A percentile compares a stretch with the other conserved stretches of the same genome.
Evolutionary conservation across 202 grass and related monocot genomes (phyloP).

Genomic region (Carex arenaria): DNA sequence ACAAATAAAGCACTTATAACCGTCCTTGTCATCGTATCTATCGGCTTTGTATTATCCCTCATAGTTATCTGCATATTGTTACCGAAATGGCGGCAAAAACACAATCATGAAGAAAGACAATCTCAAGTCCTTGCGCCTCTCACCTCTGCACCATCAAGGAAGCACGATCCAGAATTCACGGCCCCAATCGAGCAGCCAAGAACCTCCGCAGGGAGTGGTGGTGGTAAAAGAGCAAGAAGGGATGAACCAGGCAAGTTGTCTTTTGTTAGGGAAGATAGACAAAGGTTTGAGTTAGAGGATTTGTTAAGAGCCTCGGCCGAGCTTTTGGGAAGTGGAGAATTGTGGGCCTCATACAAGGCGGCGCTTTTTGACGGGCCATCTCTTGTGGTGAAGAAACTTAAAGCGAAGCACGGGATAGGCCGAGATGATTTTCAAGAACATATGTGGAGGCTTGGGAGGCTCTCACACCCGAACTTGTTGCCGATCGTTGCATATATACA

Average conservation of each 20-base stretch:
- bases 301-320: conserved; percentile 68
- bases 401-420: conserved; percentile 61
- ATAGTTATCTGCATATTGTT: conserved; percentile 23
- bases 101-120: neutral
- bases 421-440: conserved; percentile 75
- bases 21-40: conserved; percentile 33
- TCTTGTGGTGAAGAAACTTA: conserved; percentile 90
- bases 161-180: conserved; percentile 1
- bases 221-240: conserved; percentile 30
- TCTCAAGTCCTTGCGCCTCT: conserved; percentile 2
- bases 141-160: conserved; percentile 12
- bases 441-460: conserved; percentile 66
- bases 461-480: conserved; percentile 78
- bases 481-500: conserved; percentile 82
- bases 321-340: conserved; percentile 84
- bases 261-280: conserved; percentile 48
- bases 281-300: conserved; percentile 76
- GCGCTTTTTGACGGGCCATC: conserved; percentile 38
- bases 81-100: conserved; percentile 24
- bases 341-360: conserved; percentile 97
- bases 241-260: conserved; percentile 46
- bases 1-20: conserved; percentile 35
- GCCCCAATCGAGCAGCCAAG: conserved; percentile 30
- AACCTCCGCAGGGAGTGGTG: neutral
- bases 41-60: conserved; percentile 32